Conservation (phyloP, 495 filamentous ascomycete genomes). For the Neurospora sp. region DNA sequence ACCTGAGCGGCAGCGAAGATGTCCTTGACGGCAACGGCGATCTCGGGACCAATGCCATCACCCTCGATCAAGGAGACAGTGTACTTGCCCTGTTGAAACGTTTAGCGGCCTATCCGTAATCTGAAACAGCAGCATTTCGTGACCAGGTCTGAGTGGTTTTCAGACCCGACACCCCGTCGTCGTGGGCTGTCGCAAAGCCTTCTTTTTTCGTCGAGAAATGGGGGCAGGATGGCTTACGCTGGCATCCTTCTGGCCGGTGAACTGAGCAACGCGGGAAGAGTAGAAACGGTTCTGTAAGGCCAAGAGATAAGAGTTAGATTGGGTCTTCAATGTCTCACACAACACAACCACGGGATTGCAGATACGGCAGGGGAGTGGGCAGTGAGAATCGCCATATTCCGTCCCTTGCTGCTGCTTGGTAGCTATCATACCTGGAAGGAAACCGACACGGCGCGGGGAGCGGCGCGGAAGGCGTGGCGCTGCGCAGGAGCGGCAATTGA, state of each 20-base stretch:
- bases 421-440: slow-evolving; percentile 34
- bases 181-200: slow-evolving; percentile 5
- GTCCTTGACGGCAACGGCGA: slow-evolving; percentile 92
- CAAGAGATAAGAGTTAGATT: neutral
- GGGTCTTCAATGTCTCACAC: neutral
- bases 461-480: slow-evolving; percentile 39
- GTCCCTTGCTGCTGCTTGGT: neutral
- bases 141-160: slow-evolving; percentile 36
- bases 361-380: neutral
- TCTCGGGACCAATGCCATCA: slow-evolving; percentile 97
- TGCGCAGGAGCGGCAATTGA: slow-evolving; percentile 41
- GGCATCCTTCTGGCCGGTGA: slow-evolving; percentile 77
- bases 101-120: slow-evolving; percentile 8
- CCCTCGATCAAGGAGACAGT: slow-evolving; percentile 95
- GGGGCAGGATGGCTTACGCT: slow-evolving; percentile 51
- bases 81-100: slow-evolving; percentile 67
- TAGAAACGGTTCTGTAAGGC: slow-evolving; percentile 18
- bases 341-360: neutral
- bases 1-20: slow-evolving; percentile 95
- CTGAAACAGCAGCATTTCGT: neutral
- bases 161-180: slow-evolving; percentile 5
- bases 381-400: neutral
- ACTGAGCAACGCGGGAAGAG: slow-evolving; percentile 67
- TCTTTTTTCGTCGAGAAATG: neutral
- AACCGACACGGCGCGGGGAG: slow-evolving; percentile 34